Conservation (phyloP, 129 eudicot species). For the Scalesia atractyloides region DNA sequence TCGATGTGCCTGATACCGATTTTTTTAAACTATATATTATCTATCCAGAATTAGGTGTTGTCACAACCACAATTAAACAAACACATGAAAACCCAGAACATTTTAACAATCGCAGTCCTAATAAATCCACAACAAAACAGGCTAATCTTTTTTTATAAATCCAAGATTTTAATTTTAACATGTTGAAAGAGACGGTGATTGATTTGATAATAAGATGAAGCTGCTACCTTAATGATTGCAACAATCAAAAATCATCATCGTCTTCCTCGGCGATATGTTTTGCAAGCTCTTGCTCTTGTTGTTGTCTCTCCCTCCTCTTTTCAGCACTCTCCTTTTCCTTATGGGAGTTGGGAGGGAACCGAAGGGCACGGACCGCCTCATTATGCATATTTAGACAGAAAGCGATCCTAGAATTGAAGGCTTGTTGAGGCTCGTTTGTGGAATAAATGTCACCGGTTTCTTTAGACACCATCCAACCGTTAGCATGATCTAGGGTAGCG, state of each 20-base stretch:
- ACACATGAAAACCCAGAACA: neutral
- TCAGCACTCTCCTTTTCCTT: conserved; percentile 92
- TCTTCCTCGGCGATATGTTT: conserved; percentile 95
- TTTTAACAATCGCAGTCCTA: neutral
- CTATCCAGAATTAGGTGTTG: conserved; percentile 30
- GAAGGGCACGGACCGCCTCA: conserved; percentile 77
- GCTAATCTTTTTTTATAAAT: neutral
- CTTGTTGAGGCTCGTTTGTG: conserved; percentile 86
- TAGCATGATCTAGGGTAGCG: conserved; percentile 85
- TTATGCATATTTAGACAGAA: conserved; percentile 96
- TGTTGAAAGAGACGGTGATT: conserved; percentile 6
- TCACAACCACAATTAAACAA: neutral
- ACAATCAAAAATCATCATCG: conserved; percentile 74
- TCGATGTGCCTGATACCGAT: too few relatives aligned
- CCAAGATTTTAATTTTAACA: neutral
- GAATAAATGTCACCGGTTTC: conserved; percentile 92
- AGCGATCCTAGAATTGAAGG: conserved; percentile 85
- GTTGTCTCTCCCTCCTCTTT: conserved; percentile 96
- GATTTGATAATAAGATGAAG: neutral
- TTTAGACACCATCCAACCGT: conserved; percentile 94
- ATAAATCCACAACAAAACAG: neutral
- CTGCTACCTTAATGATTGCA: neutral
- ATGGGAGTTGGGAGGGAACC: conserved; percentile 80
- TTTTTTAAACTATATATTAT: neutral
- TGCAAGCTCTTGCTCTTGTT: conserved; percentile 98